Base-by-base conservation (phyloP, 176 grass and related monocot genomes). In the Secale cereale region DNA sequence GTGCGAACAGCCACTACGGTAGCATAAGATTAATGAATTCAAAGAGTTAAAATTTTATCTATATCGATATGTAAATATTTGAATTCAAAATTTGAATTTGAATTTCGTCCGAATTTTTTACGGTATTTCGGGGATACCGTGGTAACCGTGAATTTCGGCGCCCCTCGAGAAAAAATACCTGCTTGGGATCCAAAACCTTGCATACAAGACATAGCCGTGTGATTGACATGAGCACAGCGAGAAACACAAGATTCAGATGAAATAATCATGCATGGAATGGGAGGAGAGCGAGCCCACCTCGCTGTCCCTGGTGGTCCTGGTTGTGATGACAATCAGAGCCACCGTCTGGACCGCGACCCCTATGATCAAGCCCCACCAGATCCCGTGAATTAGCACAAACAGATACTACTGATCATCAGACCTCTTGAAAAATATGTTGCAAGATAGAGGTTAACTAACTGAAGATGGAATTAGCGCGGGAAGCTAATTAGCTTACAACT, bases 311-410 rank as follows among this genome's bases (percentile, higher is more conserved):
- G 90, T 92, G 20, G 92, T 94, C 87, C 83, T 97, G 27, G 73
- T 92, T 2, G 92, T 94, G 70, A 97, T 76, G n/a, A 97, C 17
- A 22, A 97, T 88, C 59, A 97, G 88, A 59, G 86, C 67, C 14
- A 87, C 8, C 6, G 92, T 97, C 66, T 97, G 94, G 66, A 94
- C 46, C 10, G 63, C 77, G 22, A 94, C 92, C n/a, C 94, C 94
- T 13, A 97, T 87, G 37, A 97, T 94, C 81, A 94, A 85, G 23
- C 92, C 88, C 94, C 92, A 92, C 94, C 94, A 97, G 77, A 94
- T 94, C 65, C 94, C 94, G 92, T 97, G 83, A 43, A 27, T 69
- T 5, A 40, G 19, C 57, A 80, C 1, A 78, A 39, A 60, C 2
- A 81, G 23, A 78, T 65, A 12, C 41, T 13, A 43, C 11, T 43